Evolutionary conservation across 192 early-diverging fungal genomes (phyloP).

Genomic region (Coemansia sp.): DNA sequence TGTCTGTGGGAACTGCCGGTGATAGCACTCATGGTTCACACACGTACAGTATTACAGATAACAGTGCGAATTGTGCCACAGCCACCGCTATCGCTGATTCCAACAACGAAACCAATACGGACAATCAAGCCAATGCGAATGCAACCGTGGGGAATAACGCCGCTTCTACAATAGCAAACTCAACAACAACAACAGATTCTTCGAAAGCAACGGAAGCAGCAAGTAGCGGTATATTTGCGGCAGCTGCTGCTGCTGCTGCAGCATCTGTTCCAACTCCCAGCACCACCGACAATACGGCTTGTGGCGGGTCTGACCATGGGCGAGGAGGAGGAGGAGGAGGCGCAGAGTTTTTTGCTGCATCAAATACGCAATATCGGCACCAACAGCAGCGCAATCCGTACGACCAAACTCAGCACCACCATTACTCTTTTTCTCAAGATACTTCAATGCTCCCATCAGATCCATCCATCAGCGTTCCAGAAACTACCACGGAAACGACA

Average conservation of each 20-base stretch:
- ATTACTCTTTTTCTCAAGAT: slow-evolving; percentile 10
- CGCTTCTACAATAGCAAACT: background rate
- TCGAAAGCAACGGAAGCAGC: background rate
- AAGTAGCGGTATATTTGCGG: slow-evolving; percentile 23
- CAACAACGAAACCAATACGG: background rate
- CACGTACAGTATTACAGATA: slow-evolving; percentile 10
- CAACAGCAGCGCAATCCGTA: background rate
- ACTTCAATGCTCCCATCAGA: slow-evolving; percentile 1
- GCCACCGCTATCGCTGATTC: slow-evolving; percentile 1
- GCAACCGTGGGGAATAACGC: slow-evolving; percentile 9
- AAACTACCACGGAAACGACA: slow-evolving; percentile 8
- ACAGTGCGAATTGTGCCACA: slow-evolving; percentile 5
- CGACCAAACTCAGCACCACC: slow-evolving; percentile 7
- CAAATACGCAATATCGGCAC: slow-evolving; percentile 4
- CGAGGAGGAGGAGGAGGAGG: background rate
- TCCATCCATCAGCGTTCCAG: background rate
- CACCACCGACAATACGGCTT: background rate
- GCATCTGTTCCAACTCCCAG: slow-evolving; percentile 16
- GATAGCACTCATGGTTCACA: background rate
- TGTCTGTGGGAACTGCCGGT: background rate
- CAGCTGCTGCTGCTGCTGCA: slow-evolving; percentile 36
- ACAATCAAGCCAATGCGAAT: background rate
- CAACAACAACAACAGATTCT: background rate
- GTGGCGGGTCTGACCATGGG: slow-evolving; percentile 2
- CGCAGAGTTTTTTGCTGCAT: slow-evolving; percentile 6